These are phyloP conservation scores for Arachnopeziza araneosa DNA, from an alignment of 2,329 filamentous ascomycete species.

Conservation along the genomic window DNA sequence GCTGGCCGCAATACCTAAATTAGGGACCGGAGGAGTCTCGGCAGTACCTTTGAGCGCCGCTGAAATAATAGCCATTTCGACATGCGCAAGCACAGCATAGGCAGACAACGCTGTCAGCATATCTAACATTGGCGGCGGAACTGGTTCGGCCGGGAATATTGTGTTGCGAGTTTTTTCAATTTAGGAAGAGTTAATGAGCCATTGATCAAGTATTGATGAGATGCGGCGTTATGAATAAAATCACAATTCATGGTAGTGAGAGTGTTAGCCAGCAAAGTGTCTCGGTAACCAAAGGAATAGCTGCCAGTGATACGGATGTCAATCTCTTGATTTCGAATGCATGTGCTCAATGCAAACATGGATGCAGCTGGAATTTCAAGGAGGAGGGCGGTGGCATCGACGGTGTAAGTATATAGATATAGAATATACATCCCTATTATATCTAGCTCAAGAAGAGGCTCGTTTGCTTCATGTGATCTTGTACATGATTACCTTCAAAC, in stretches of 20 bases:
- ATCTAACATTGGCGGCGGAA: constrained; percentile 11
- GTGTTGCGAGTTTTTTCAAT: constrained; percentile 13
- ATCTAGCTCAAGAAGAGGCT: no score
- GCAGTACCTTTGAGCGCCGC: constrained; percentile 11
- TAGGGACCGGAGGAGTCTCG: constrained; percentile 19
- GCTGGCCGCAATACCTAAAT: constrained; percentile 20
- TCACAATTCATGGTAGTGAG: constrained; percentile 19
- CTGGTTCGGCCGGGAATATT: constrained; percentile 17
- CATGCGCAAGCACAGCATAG: constrained; percentile 12
- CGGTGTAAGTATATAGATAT: no score
- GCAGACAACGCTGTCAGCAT: constrained; percentile 21
- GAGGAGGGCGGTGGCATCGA: no score
- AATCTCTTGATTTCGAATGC: constrained; percentile 24
- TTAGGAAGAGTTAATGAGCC: no score
- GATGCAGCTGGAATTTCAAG: constrained; percentile 9
- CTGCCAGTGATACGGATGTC: constrained; percentile 15
- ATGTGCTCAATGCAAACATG: constrained; percentile 20
- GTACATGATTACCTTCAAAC: no score
- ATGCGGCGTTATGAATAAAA: constrained; percentile 19
- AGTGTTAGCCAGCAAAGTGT: constrained; percentile 18
- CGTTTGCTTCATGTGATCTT: no score
- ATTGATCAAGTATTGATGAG: not conserved
- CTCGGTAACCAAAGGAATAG: not conserved
- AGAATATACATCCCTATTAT: no score
- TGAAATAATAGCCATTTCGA: constrained; percentile 15